These are phyloP conservation scores for Cutaneotrichosporon arboriforme DNA, from an alignment of 1,284 basidiomycete genomes.

Conservation along the genomic window DNA sequence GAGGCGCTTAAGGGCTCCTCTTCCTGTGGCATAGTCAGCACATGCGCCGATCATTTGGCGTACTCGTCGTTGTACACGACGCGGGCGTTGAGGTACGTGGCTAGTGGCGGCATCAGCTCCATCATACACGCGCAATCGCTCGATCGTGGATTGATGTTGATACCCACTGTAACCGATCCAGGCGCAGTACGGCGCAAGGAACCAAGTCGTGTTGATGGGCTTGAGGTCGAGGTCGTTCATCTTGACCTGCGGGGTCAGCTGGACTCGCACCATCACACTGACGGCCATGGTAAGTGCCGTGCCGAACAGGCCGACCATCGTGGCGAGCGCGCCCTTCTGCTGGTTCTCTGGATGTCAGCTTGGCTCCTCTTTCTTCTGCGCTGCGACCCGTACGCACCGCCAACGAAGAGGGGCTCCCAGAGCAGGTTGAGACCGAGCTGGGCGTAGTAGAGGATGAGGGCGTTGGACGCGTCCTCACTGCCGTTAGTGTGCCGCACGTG, in stretches of 20 bases:
- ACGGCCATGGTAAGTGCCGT: slow-evolving; percentile 63
- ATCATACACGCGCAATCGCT: not conserved
- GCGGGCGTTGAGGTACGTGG: slow-evolving; percentile 64
- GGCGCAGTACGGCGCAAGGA: slow-evolving; percentile 59
- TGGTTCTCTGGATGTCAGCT: not conserved
- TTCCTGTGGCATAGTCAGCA: no score
- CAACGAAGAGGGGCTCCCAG: slow-evolving; percentile 72
- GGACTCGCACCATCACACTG: not conserved
- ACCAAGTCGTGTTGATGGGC: slow-evolving; percentile 54
- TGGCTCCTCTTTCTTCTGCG: no score
- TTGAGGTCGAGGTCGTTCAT: slow-evolving; percentile 53
- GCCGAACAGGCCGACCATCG: slow-evolving; percentile 58
- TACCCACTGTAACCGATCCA: slow-evolving; percentile 46
- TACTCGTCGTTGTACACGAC: slow-evolving; percentile 39
- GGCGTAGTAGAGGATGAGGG: slow-evolving; percentile 62
- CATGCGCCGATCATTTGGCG: no score
- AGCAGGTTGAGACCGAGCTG: slow-evolving; percentile 63
- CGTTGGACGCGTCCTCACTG: slow-evolving; percentile 54
- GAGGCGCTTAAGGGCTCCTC: no score
- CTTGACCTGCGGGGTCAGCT: slow-evolving; percentile 44
- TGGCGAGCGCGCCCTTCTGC: slow-evolving; percentile 55
- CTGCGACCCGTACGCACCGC: slow-evolving; percentile 48
- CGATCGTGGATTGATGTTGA: no score
- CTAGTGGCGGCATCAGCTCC: not conserved
- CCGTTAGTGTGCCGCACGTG: not conserved